These are phyloP conservation scores for Aspergillus wentii DNA, from an alignment of 495 filamentous ascomycete species.

Conservation along the genomic window DNA sequence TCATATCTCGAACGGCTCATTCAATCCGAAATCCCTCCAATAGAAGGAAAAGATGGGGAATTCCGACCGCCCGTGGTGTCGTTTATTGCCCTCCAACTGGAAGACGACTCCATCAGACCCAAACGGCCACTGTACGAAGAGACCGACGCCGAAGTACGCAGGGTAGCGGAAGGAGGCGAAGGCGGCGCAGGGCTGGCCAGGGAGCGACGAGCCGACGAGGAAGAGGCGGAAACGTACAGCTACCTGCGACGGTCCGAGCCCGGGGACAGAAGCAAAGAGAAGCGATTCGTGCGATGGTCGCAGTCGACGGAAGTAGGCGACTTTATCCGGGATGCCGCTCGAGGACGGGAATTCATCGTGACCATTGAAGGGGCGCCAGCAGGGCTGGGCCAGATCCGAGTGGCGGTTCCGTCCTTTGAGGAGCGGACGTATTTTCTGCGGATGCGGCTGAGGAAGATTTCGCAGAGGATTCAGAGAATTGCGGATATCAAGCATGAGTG, in stretches of 20 bases:
- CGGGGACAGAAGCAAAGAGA: conserved; percentile 13
- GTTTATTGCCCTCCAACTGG: conserved; percentile 74
- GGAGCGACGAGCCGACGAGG: conserved; percentile 16
- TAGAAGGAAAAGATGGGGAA: conserved; percentile 53
- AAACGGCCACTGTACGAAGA: conserved; percentile 47
- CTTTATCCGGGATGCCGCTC: conserved; percentile 88
- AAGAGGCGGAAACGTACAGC: conserved; percentile 32
- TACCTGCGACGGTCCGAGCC: conserved; percentile 26
- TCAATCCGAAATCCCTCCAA: conserved; percentile 76
- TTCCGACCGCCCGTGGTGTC: conserved; percentile 67
- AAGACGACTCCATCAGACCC: conserved; percentile 50
- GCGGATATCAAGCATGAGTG: conserved; percentile 76
- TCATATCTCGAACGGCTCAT: conserved; percentile 90
- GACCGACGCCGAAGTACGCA: conserved; percentile 37
- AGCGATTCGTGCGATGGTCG: conserved; percentile 82
- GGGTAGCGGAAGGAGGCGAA: conserved; percentile 44
- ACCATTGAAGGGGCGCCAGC: conserved; percentile 68
- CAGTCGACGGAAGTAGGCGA: conserved; percentile 86
- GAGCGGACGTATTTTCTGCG: conserved; percentile 87
- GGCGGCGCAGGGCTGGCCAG: conserved; percentile 34
- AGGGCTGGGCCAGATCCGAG: conserved; percentile 57
- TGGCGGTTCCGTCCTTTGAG: conserved; percentile 80
- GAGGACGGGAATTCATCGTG: conserved; percentile 77
- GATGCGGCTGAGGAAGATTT: conserved; percentile 65
- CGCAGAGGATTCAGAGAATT: conserved; percentile 58